Evolutionary conservation across 1,139 yeast species (phyloP), one percentile per base, ranked within the genome.

Genomic region (Magnusiomyces tetraspermus): DNA sequence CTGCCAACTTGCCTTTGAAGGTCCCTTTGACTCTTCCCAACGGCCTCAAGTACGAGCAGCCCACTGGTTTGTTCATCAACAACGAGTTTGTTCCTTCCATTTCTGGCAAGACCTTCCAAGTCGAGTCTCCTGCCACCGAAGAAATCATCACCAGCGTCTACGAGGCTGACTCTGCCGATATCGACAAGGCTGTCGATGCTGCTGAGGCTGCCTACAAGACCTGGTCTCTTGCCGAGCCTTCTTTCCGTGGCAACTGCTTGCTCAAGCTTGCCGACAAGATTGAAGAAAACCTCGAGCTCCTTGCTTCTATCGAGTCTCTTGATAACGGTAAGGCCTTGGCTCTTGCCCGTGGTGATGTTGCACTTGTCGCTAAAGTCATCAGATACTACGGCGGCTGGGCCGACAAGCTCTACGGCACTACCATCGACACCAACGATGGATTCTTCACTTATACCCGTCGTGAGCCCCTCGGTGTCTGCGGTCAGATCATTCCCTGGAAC

Each of bases 321-420:
- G 94, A 85, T 66, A 83, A 86, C 56, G 95, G 95, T 66, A 85
- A 85, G 71, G 80, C 88, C 51, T 73, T 80, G 61, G 74, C 75
- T 50, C 76, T 74, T 64, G 76, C 82, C 43, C 66, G 69, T 57
- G 76, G 74, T 54, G 94, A 85, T 63, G 78, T 85, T 55, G 77
- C 72, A 51, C 78, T 71, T 56, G 96, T 83, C 66, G 71, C 78
- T 23, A 51, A 46, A 63, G 72, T 83, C 67, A 72, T 83, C 73
- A 75, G 83, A 73, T 73, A 83, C 76, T 78, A 78, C 67, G 95
- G 92, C 24, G 96, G 96, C 51, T 83, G 86, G 81, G 90, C 95
- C 48, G 95, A 85, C 70, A 88, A 88, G 72, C 75, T 83, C 59
- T 76, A 77, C 57, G 96, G 96, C 47, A 76, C 76, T 58, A 80